Evolutionary conservation across 2,329 filamentous ascomycete species (phyloP).

Genomic region (Paramyrothecium roridum): DNA sequence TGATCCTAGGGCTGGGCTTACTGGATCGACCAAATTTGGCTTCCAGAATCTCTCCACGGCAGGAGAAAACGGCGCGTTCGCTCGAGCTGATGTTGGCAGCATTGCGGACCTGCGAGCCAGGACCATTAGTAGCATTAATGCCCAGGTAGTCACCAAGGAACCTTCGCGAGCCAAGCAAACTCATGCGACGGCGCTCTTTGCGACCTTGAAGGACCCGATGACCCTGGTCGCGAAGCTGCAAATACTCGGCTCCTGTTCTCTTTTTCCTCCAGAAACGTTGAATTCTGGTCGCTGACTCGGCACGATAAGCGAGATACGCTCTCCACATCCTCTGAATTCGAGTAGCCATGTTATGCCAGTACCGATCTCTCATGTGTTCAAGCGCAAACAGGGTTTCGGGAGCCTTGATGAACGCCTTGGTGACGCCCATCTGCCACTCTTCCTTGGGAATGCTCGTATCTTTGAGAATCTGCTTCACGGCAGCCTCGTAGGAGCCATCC

Average conservation of each 20-base stretch:
- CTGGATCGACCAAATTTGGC: constrained; percentile 96
- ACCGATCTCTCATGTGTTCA: constrained; percentile 95
- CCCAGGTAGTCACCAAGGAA: constrained; percentile 96
- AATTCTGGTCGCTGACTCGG: constrained; percentile 89
- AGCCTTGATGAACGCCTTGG: constrained; percentile 97
- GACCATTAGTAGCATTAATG: constrained; percentile 74
- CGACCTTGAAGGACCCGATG: constrained; percentile 77
- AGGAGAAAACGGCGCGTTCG: constrained; percentile 84
- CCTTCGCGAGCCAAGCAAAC: constrained; percentile 83
- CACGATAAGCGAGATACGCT: constrained; percentile 89
- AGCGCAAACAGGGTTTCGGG: constrained; percentile 95
- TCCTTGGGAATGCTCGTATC: constrained; percentile 94
- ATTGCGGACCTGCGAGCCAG: constrained; percentile 76
- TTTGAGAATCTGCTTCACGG: constrained; percentile 88
- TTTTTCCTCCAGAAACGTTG: constrained; percentile 95
- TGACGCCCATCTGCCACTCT: constrained; percentile 95
- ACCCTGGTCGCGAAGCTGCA: constrained; percentile 84
- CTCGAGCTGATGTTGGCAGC: constrained; percentile 67
- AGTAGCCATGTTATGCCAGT: constrained; percentile 99
- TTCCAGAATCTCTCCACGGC: constrained; percentile 83
- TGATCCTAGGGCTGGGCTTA: constrained; percentile 81
- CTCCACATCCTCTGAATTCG: constrained; percentile 97
- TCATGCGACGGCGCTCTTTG: constrained; percentile 90
- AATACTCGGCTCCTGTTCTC: constrained; percentile 82
- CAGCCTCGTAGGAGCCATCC: constrained; percentile 83